phyloP scores from a whole-genome alignment of 129 eudicot species.

The Heracleum sosnowskyi region DNA sequence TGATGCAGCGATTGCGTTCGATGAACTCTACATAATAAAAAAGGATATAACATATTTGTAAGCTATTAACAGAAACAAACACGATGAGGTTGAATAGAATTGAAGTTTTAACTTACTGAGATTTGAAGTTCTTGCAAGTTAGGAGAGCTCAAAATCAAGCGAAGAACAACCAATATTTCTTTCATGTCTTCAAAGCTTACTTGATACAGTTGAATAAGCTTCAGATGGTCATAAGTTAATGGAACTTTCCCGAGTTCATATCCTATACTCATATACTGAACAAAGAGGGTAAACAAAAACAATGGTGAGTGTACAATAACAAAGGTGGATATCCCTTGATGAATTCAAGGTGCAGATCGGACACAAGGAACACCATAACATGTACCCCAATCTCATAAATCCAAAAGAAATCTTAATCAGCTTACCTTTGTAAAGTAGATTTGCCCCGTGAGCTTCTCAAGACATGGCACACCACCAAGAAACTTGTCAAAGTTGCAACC shows the following conservation, averaged over 20 bases:
- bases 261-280: constrained; percentile 86
- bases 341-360: not conserved
- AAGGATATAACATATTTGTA: not conserved
- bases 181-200: constrained; percentile 89
- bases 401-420: not conserved
- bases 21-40: constrained; percentile 47
- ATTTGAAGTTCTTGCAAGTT: constrained; percentile 72
- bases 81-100: not conserved
- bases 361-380: not conserved
- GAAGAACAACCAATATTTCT: constrained; percentile 81
- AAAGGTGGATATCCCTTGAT: not conserved
- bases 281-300: not conserved
- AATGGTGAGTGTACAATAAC: not conserved
- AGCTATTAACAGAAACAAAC: not conserved
- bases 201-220: constrained; percentile 68
- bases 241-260: constrained; percentile 34
- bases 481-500: constrained; percentile 83
- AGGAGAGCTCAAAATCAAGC: constrained; percentile 66
- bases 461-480: constrained; percentile 84
- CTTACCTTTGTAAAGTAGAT: constrained; percentile 90
- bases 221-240: constrained; percentile 42
- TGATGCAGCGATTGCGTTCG: constrained; percentile 38
- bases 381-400: not conserved
- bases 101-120: constrained; percentile 50
- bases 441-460: constrained; percentile 72